phyloP scores from a whole-genome alignment of 164 flowering plant genomes.

The Liquidambar formosana region DNA sequence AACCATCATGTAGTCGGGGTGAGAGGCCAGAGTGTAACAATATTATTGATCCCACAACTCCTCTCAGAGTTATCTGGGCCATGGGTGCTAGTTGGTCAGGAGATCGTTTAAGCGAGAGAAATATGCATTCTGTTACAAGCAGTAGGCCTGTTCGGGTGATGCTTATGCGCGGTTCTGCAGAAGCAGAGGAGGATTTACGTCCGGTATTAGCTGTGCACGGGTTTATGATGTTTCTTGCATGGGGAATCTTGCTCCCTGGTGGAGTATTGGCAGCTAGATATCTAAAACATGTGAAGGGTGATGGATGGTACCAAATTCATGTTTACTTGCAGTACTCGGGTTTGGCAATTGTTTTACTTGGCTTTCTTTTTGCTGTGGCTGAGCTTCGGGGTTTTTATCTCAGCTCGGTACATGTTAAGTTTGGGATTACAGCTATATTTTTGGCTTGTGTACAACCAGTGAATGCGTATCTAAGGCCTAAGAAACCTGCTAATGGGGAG shows the following conservation, averaged over 20 bases:
- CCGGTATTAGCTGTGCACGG: slow-evolving; percentile 98
- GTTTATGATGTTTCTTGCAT: slow-evolving; percentile 98
- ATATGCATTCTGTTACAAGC: slow-evolving; percentile 86
- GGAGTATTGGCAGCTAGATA: slow-evolving; percentile 92
- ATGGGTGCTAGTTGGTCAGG: slow-evolving; percentile 91
- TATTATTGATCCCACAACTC: slow-evolving; percentile 82
- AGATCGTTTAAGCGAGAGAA: slow-evolving; percentile 62
- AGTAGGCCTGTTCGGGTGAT: slow-evolving; percentile 70
- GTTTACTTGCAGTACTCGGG: slow-evolving; percentile 96
- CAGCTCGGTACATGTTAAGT: slow-evolving; percentile 81
- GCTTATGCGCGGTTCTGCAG: slow-evolving; percentile 90
- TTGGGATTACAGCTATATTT: slow-evolving; percentile 69
- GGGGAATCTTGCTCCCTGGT: slow-evolving; percentile 95
- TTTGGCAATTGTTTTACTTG: slow-evolving; percentile 72
- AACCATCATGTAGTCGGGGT: slow-evolving; percentile 56
- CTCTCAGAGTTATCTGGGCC: slow-evolving; percentile 92
- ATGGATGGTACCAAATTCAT: slow-evolving; percentile 90
- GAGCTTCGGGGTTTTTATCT: slow-evolving; percentile 83
- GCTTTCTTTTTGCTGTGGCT: slow-evolving; percentile 91
- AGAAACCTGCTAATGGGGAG: slow-evolving; percentile 60
- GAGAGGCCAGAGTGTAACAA: slow-evolving; percentile 74
- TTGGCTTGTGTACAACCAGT: slow-evolving; percentile 76
- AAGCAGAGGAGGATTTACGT: slow-evolving; percentile 90
- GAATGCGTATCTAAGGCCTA: slow-evolving; percentile 81
- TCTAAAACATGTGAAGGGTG: slow-evolving; percentile 86